A percentile compares a stretch with the other conserved stretches of the same genome.
Evolutionary conservation across 139 green algal genomes (phyloP).

Genomic region (Chlorella sp.): DNA sequence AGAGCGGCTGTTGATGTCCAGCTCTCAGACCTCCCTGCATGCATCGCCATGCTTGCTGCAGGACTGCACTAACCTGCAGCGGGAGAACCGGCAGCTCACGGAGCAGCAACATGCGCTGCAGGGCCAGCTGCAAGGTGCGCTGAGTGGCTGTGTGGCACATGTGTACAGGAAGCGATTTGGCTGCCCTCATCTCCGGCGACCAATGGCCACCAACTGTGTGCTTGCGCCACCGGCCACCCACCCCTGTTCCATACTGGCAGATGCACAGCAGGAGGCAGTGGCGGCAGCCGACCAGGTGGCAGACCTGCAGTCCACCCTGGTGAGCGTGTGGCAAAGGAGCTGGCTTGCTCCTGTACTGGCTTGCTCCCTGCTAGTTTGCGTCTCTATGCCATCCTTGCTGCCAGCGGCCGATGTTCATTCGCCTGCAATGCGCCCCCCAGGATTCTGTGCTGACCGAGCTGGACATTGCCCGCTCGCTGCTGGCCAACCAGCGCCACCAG

Average conservation of each 20-base stretch:
- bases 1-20: background rate
- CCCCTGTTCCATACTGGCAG: background rate
- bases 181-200: background rate
- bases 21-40: background rate
- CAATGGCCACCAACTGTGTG: background rate
- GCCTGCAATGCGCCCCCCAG: no score
- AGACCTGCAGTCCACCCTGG: constrained; percentile 27
- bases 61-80: constrained; percentile 25
- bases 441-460: constrained; percentile 28
- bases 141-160: background rate
- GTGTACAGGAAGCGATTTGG: background rate
- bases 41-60: background rate
- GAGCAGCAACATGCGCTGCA: background rate
- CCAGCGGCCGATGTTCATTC: background rate
- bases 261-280: background rate
- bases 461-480: constrained; percentile 21
- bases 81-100: constrained; percentile 4
- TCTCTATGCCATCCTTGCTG: background rate
- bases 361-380: background rate
- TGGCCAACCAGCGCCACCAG: constrained; percentile 16
- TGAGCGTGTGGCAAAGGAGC: constrained; percentile 1
- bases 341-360: background rate
- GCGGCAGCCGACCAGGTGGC: constrained; percentile 16
- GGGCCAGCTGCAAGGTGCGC: constrained; percentile 6
- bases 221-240: background rate